These are phyloP conservation scores for Vigna hirtella DNA, from an alignment of 306 rosid species.

Conservation along the genomic window DNA sequence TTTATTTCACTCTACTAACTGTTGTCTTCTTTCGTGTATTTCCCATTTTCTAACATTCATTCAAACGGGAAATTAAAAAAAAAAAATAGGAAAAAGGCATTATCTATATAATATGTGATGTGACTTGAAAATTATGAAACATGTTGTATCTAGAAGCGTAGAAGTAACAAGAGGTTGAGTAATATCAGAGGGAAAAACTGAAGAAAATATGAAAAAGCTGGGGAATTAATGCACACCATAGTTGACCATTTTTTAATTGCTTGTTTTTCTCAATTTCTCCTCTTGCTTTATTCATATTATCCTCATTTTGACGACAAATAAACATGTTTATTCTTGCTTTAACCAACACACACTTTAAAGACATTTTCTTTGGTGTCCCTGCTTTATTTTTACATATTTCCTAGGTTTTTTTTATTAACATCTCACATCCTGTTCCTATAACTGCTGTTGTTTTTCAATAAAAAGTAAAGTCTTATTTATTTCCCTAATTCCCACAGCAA, in stretches of 20 bases:
- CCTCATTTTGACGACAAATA: not conserved
- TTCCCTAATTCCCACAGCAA: not conserved
- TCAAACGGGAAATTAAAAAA: too few species aligned
- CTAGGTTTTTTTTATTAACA: not conserved
- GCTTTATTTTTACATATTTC: not conserved
- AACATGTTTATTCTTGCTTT: slow-evolving; percentile 23
- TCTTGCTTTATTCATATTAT: not conserved
- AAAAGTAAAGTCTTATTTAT: not conserved
- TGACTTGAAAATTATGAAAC: not conserved
- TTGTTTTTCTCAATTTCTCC: slow-evolving; percentile 1
- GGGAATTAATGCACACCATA: not conserved
- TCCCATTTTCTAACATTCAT: too few species aligned
- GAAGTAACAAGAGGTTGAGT: not conserved
- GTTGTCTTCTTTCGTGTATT: too few species aligned
- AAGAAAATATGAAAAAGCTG: not conserved
- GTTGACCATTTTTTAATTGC: slow-evolving; percentile 9
- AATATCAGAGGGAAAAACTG: not conserved
- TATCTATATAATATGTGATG: too few species aligned
- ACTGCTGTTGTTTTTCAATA: not conserved
- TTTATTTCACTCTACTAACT: too few species aligned
- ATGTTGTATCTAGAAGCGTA: not conserved
- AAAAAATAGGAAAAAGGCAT: not conserved
- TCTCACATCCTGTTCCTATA: not conserved
- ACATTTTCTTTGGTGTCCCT: slow-evolving; percentile 1
- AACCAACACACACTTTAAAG: slow-evolving; percentile 1